phyloP scores from a whole-genome alignment of 2,329 filamentous ascomycete genomes.

The Lecanicillium sp. region DNA sequence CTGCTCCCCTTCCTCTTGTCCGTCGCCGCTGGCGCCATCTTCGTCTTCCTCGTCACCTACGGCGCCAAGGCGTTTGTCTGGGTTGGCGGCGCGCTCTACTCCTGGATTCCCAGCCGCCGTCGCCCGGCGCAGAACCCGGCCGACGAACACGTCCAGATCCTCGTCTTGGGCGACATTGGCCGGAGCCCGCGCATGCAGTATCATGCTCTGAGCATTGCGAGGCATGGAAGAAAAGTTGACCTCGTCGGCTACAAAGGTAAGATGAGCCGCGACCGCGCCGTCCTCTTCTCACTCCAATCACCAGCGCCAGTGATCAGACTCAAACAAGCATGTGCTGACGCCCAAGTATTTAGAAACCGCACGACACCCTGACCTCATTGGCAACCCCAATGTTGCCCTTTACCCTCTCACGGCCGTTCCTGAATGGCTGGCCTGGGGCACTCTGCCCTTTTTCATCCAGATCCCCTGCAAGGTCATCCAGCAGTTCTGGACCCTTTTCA shows the following conservation, averaged over 20 bases:
- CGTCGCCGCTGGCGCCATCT: conserved; percentile 24
- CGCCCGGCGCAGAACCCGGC: conserved; percentile 23
- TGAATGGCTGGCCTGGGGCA: conserved; percentile 56
- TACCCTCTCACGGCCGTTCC: conserved; percentile 64
- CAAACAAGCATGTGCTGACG: conserved; percentile 9
- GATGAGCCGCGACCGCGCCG: conserved; percentile 3
- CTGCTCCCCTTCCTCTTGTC: conserved; percentile 24
- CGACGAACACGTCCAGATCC: conserved; percentile 58
- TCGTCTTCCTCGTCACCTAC: conserved; percentile 22
- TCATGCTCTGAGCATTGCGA: conserved; percentile 86
- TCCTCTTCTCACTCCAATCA: too few species aligned
- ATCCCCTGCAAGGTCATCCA: conserved; percentile 81
- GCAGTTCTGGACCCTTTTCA: conserved; percentile 67
- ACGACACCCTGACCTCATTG: conserved; percentile 67
- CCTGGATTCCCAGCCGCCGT: conserved; percentile 26
- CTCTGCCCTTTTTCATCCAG: conserved; percentile 66
- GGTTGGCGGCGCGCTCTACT: conserved; percentile 15
- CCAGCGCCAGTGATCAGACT: too few species aligned
- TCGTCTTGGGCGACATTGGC: conserved; percentile 92
- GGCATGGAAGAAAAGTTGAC: conserved; percentile 71
- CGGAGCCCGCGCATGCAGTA: conserved; percentile 98
- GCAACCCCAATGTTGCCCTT: conserved; percentile 62
- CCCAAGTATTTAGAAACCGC: conserved; percentile 57
- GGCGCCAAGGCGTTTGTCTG: conserved; percentile 14
- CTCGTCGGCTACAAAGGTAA: conserved; percentile 82